phyloP scores from a whole-genome alignment of 495 filamentous ascomycete species.

The Tirmania nivea region DNA sequence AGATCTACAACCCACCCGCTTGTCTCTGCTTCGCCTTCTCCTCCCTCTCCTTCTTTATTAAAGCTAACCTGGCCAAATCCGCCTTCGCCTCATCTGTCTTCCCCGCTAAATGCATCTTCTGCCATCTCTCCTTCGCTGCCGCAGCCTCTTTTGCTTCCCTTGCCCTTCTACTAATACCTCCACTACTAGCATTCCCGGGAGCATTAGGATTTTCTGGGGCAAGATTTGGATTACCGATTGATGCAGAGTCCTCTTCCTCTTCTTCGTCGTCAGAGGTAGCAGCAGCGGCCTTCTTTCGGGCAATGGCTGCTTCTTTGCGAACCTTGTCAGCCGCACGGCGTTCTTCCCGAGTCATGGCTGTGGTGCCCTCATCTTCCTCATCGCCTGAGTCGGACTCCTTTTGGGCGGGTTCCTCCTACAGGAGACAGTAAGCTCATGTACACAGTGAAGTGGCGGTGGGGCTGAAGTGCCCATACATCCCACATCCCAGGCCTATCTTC shows the following conservation, averaged over 20 bases:
- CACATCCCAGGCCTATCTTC: constrained; percentile 67
- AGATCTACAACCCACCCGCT: constrained; percentile 23
- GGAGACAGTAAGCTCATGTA: background rate
- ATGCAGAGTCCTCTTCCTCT: constrained; percentile 23
- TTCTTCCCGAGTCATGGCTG: constrained; percentile 58
- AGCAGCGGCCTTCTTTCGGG: constrained; percentile 36
- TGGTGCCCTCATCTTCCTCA: constrained; percentile 27
- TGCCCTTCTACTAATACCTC: constrained; percentile 52
- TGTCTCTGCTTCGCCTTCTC: constrained; percentile 60
- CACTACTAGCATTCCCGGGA: constrained; percentile 13
- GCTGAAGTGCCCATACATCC: constrained; percentile 30
- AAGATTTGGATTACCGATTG: constrained; percentile 22
- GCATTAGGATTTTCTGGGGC: constrained; percentile 12
- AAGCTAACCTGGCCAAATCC: constrained; percentile 62
- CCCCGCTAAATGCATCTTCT: constrained; percentile 83
- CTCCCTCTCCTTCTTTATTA: constrained; percentile 71
- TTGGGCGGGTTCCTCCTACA: constrained; percentile 23
- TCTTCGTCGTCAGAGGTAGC: constrained; percentile 49
- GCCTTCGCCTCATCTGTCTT: constrained; percentile 92
- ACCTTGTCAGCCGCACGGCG: constrained; percentile 76
- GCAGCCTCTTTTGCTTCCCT: constrained; percentile 73
- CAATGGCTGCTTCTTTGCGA: constrained; percentile 70
- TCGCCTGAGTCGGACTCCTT: constrained; percentile 28
- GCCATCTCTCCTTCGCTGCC: constrained; percentile 71
- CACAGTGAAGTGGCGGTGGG: constrained; percentile 8